Evolutionary conservation across 2,329 filamentous ascomycete genomes (phyloP).

Genomic region (Aspergillus flavus): DNA sequence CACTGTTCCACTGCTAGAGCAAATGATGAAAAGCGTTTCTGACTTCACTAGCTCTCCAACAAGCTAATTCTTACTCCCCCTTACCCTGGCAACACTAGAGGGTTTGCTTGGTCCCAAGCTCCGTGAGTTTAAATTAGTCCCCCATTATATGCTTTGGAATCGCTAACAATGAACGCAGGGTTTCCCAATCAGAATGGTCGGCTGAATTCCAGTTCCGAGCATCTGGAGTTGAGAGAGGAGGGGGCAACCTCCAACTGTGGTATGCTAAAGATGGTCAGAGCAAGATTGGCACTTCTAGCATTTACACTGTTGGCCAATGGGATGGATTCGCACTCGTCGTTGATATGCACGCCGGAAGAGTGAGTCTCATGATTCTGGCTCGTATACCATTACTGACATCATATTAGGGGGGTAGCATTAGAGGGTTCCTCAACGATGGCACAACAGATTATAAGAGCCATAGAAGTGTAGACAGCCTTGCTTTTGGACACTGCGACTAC

Average conservation of each 20-base stretch:
- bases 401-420: conserved; percentile 70
- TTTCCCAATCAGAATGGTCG: conserved; percentile 69
- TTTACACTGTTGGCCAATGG: conserved; percentile 83
- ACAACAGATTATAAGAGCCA: conserved; percentile 75
- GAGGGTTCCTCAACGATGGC: conserved; percentile 94
- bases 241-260: conserved; percentile 94
- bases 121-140: conserved; percentile 37
- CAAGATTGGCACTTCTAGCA: conserved; percentile 69
- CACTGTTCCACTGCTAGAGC: not conserved
- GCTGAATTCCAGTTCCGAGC: conserved; percentile 86
- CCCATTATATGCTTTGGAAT: not conserved
- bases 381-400: conserved; percentile 12
- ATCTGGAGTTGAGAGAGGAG: conserved; percentile 79
- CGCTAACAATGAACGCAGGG: conserved; percentile 30
- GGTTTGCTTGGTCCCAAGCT: conserved; percentile 76
- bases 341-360: conserved; percentile 75
- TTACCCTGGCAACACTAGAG: conserved; percentile 80
- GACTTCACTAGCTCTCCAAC: conserved; percentile 67
- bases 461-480: conserved; percentile 76
- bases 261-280: conserved; percentile 71
- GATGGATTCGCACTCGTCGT: conserved; percentile 88
- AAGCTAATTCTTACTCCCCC: conserved; percentile 89
- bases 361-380: conserved; percentile 29
- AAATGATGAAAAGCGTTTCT: conserved; percentile 17
- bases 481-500: conserved; percentile 92